Evolutionary conservation across 1,139 yeast species (phyloP).

Genomic region (Tardiomyces digboiensis): DNA sequence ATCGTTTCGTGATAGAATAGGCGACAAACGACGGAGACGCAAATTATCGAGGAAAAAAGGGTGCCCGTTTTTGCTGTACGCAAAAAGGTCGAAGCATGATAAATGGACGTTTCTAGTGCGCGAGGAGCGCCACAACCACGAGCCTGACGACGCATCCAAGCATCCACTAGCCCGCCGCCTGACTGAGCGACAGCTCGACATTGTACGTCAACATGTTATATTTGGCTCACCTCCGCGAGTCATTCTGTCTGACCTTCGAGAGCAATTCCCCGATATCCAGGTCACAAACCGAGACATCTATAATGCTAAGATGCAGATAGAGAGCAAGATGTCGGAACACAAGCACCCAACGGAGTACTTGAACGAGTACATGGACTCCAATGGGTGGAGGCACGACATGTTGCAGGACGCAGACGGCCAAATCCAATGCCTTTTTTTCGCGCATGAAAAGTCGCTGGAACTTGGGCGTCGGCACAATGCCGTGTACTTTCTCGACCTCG

Average conservation of each 20-base stretch:
- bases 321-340: not conserved
- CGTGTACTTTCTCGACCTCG: not conserved
- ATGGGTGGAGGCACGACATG: not conserved
- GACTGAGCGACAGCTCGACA: not conserved
- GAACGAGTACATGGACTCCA: not conserved
- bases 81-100: not conserved
- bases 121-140: not conserved
- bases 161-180: not conserved
- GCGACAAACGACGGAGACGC: not conserved
- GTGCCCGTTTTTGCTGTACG: not conserved
- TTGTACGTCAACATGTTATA: not conserved
- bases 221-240: not conserved
- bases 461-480: not conserved
- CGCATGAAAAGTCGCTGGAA: not conserved
- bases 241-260: not conserved
- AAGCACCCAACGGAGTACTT: not conserved
- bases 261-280: not conserved
- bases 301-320: not conserved
- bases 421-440: not conserved
- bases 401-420: not conserved
- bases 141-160: not conserved
- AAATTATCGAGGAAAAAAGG: not conserved
- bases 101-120: not conserved
- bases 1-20: not conserved
- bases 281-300: not conserved